Evolutionary conservation across 1,284 basidiomycete genomes (phyloP), one percentile per base, ranked within the genome.

Genomic region (Trichosporon faecale): DNA sequence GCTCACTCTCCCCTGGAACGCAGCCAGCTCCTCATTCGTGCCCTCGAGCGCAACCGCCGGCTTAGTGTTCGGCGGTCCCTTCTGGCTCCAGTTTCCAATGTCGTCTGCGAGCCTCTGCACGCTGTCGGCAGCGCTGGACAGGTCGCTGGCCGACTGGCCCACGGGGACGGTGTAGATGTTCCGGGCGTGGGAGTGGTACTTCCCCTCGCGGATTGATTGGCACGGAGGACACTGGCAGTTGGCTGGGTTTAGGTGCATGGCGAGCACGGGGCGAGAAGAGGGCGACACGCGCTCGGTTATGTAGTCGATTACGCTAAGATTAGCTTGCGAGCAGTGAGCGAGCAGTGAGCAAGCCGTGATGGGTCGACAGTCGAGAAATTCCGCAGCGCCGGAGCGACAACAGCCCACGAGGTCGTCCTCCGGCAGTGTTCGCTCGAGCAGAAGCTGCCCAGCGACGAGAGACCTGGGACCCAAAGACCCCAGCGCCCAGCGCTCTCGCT

Each of bases 221-320:
- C 57, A 61, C 12, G 57, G 11, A 14, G 57, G 57, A 18, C 57
- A 61, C 57, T 61, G 57, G 29, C 57, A 61, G 29, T 61, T 61
- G 16, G 27, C 29, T 3, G 57, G 18, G 16, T 16, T 61, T 18
- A 61, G 57, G 57, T 61, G 57, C 57, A 61, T 61, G 3, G 57
- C 12, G 3, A 61, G 57, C 29, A 61, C 57, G 4, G 57, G 57
- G 57, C 57, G 57, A 16, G 57, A 61, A 3, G 27, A 8, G 1
- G 57, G 57, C 16, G 57, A 31, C 18, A 31, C 29, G 8, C 29
- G 27, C 29, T 21, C 8, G 18, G 23, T 31, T 2, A 23, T 27
- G 57, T 61, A 61, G 57, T 61, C 57, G 27, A 61, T 61, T 6
- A 33, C 57, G 2, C 57, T 61, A 23, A 3, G 2, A 23, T 55